phyloP scores from a whole-genome alignment of 208 protist genomes.

The Phytomonas serpens region DNA sequence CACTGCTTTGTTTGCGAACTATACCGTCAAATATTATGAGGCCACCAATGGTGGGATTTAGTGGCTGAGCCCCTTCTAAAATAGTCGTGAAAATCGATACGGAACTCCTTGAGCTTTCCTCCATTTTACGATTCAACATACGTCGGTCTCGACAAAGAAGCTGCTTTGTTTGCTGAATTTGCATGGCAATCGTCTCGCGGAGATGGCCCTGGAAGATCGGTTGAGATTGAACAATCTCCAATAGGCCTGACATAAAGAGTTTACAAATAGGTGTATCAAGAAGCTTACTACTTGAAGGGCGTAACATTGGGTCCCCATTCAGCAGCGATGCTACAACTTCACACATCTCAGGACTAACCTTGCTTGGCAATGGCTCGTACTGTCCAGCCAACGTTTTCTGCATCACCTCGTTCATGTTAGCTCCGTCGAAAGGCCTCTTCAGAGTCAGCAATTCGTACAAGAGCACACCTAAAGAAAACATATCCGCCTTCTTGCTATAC shows the following conservation, averaged over 20 bases:
- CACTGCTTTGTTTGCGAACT: constrained; percentile 66
- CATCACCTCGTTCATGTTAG: constrained; percentile 68
- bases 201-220: constrained; percentile 41
- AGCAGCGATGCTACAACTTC: constrained; percentile 48
- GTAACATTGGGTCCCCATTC: constrained; percentile 34
- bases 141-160: constrained; percentile 38
- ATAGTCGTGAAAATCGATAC: constrained; percentile 44
- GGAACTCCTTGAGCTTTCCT: constrained; percentile 36
- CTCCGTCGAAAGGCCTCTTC: constrained; percentile 69
- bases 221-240: constrained; percentile 74
- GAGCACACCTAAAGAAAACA: constrained; percentile 86
- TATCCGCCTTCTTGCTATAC: constrained; percentile 92
- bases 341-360: constrained; percentile 51
- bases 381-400: constrained; percentile 51
- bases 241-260: constrained; percentile 59
- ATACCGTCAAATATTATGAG: constrained; percentile 54
- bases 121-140: constrained; percentile 33
- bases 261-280: constrained; percentile 68
- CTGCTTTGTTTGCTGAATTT: constrained; percentile 63
- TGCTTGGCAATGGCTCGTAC: constrained; percentile 40
- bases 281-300: constrained; percentile 54
- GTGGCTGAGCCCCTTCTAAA: constrained; percentile 53
- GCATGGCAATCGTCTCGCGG: constrained; percentile 42
- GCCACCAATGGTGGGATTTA: constrained; percentile 38
- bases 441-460: constrained; percentile 84